These are phyloP conservation scores for Sarocladiaceae sp. DNA, from an alignment of 2,329 filamentous ascomycete genomes.

Conservation along the genomic window DNA sequence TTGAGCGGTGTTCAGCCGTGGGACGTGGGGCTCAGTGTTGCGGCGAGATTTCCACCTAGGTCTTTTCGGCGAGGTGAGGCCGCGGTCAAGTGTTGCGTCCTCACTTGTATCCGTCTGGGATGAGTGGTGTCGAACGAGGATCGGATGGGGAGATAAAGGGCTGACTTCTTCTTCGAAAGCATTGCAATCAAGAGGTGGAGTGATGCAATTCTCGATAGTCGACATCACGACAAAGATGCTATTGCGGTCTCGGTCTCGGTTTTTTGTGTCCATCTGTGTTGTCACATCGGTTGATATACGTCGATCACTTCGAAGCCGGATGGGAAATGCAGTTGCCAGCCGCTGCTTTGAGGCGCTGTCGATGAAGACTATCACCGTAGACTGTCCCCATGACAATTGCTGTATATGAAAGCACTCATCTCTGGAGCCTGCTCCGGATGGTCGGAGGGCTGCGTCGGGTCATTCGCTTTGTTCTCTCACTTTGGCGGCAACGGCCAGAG, in stretches of 20 bases:
- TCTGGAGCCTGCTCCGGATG: too few relatives aligned
- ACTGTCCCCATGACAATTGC: too few relatives aligned
- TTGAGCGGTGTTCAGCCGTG: slow-evolving; percentile 6
- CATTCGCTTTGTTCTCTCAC: neutral
- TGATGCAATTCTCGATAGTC: neutral
- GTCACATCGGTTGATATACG: neutral
- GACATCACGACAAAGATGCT: neutral
- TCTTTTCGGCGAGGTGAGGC: slow-evolving; percentile 8
- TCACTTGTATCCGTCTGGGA: neutral
- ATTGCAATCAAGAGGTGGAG: neutral
- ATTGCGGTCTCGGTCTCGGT: neutral
- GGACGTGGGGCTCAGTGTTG: slow-evolving; percentile 6
- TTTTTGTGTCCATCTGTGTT: neutral
- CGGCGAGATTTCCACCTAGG: neutral
- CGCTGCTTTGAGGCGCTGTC: too few relatives aligned
- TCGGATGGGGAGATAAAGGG: neutral
- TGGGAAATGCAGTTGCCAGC: too few relatives aligned
- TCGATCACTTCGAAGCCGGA: too few relatives aligned
- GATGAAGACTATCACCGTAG: too few relatives aligned
- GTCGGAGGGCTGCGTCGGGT: too few relatives aligned
- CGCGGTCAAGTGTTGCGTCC: neutral
- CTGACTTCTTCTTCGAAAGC: neutral
- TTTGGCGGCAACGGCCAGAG: neutral
- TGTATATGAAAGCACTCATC: too few relatives aligned
- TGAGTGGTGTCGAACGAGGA: neutral